Conservation (phyloP, 306 rosid genomes). For the Betula pendula region DNA sequence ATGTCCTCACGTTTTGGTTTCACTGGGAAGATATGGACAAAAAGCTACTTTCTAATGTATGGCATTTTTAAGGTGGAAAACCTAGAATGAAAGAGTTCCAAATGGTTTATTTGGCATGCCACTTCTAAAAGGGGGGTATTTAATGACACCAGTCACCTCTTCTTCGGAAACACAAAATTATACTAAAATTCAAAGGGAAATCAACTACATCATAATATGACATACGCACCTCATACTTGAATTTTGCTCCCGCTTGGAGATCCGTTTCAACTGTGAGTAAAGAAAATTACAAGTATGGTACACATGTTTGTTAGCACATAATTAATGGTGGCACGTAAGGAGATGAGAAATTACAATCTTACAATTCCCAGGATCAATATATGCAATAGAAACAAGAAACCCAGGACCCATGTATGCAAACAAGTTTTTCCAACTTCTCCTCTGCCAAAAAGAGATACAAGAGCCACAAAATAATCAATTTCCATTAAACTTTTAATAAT, state of each 20-base stretch:
- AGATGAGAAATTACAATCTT: constrained; percentile 39
- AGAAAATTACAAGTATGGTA: constrained; percentile 20
- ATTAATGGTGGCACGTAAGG: constrained; percentile 15
- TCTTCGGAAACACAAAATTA: not conserved
- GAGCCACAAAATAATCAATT: constrained; percentile 21
- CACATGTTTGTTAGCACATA: constrained; percentile 4
- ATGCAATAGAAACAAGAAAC: constrained; percentile 96
- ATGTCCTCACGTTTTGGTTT: no score
- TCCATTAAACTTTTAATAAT: not conserved
- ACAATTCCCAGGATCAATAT: constrained; percentile 99
- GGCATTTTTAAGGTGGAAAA: no score
- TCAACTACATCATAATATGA: constrained; percentile 8
- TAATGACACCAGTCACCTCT: no score
- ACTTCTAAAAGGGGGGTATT: no score
- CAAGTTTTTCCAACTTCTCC: constrained; percentile 88
- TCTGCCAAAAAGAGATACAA: constrained; percentile 52
- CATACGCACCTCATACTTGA: constrained; percentile 73
- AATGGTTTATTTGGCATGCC: no score
- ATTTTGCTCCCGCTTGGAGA: constrained; percentile 90
- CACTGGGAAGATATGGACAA: no score
- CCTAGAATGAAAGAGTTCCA: no score
- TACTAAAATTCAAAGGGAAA: not conserved
- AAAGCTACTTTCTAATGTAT: no score
- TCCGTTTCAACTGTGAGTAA: constrained; percentile 84
- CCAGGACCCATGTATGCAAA: constrained; percentile 97